Percentiles rank a stretch among this genome's conserved stretches.
Evolutionary conservation across 805 yeast genomes (phyloP).

Genomic region (Torulaspora delbrueckii): DNA sequence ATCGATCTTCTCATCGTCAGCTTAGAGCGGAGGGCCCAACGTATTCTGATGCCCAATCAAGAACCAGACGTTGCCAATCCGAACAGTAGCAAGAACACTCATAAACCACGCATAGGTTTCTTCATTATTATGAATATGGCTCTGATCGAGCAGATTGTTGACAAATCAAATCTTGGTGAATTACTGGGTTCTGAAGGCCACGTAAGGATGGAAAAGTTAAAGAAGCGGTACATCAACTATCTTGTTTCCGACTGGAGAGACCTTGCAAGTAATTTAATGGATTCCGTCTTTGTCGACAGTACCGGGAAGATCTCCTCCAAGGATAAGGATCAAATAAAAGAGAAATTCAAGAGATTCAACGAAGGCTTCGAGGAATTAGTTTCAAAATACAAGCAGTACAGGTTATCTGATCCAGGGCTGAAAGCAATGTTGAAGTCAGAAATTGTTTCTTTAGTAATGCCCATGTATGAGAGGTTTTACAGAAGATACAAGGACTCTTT

Average conservation of each 20-base stretch:
- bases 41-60: constrained; percentile 29
- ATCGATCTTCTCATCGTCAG: constrained; percentile 66
- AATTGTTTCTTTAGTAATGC: constrained; percentile 63
- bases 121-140: constrained; percentile 66
- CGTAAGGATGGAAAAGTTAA: constrained; percentile 60
- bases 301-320: constrained; percentile 51
- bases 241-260: constrained; percentile 77
- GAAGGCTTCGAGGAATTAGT: constrained; percentile 75
- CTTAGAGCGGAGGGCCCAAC: constrained; percentile 56
- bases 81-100: constrained; percentile 20
- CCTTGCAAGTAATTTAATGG: constrained; percentile 72
- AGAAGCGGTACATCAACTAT: constrained; percentile 66
- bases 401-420: constrained; percentile 61
- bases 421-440: constrained; percentile 63
- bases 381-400: constrained; percentile 57
- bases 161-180: constrained; percentile 50
- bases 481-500: constrained; percentile 48
- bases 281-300: constrained; percentile 58
- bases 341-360: constrained; percentile 77
- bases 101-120: constrained; percentile 53
- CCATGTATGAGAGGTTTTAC: constrained; percentile 80
- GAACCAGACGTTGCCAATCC: constrained; percentile 25
- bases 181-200: constrained; percentile 54
- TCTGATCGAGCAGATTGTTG: constrained; percentile 67
- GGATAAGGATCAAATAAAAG: constrained; percentile 78